Evolutionary conservation across 225 moss, liverwort and hornwort genomes (phyloP), one percentile per base, ranked within the genome.

Genomic region (Rhytidiadelphus loreus): DNA sequence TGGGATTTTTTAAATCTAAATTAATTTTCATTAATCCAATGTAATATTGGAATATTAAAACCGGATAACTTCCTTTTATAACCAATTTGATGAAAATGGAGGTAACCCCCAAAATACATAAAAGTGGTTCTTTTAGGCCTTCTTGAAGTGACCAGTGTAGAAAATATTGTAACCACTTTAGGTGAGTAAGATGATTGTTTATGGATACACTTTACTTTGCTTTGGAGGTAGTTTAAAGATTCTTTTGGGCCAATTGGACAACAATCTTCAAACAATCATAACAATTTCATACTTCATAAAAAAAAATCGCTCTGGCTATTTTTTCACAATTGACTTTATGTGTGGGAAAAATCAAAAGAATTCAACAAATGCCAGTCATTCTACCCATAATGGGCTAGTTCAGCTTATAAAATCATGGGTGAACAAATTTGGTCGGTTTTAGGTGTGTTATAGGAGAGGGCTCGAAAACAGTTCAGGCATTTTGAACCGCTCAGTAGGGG

Each of bases 211-310:
- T 19, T 46, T 19, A 48, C 13, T 70, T 24, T 39, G 13, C 0
- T 24, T 70, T 41, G 2, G 24, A 0, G 5, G 0, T 29, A 46
- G 1, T 73, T 16, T 29, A 46, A 0, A 74, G 0, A 48, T 2
- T 74, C 12, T 48, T 74, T 73, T 4, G 5, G 19, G 7, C 7
- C 19, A 48, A 74, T 48, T 74, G 19, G 11, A 0, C 0, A 72
- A 19, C 20, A 12, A 7, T 32, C 46, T 74, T 74, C 32, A 74
- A 48, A 6, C 10, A 44, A 16, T 72, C 16, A 72, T 28, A 28
- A 28, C 5, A 72, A 17, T 16, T 16, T 44, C 9, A 28, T 72
- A 72, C 28, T 72, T 43, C 44, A 10, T 43, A 6, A 44, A 72
- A 44, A 10, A 19, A 30, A 11, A 19, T 48, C 19, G 15, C 19